Evolutionary conservation across 2,329 filamentous ascomycete genomes (phyloP), one percentile per base, ranked within the genome.

Genomic region (Cladophialophora bantiana): DNA sequence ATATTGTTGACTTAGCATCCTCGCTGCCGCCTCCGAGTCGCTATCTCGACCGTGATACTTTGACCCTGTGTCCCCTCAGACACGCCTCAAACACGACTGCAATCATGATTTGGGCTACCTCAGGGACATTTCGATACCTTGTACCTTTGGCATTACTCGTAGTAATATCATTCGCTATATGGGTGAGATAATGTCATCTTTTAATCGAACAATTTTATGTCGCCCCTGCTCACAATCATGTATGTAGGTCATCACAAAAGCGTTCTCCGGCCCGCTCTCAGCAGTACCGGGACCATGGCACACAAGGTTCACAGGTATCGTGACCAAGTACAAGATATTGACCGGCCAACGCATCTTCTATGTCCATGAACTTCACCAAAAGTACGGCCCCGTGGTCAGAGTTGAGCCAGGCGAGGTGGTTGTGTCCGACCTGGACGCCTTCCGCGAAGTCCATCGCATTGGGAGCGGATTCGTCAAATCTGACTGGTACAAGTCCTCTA

Each of bases 391-490:
- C 1, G 67, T 78, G n/a, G 78, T 79, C 13, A 75, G 76, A 15
- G 66, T 75, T 13, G 64, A 67, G 42, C 74, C 75, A 0, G 61
- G 70, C 4, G 73, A 74, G 48, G 67, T 78, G 50, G 73, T 74
- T n/a, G 75, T 85, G 74, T 63, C 80, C 77, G 75, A 85, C 48
- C 55, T 73, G 4, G 36, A 65, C n/a, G 73, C 74, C 1, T 74
- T 69, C 4, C 75, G 73, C 45, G 73, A 77, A 59, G 77, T 81
- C 48, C 74, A 81, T 69, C 74, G 71, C 26, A 73, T 76, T 4
- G 74, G 75, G 6, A 73, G 72, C 2, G 72, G 72, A 1, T 81
- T 75, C 52, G 62, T 71, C n/a, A 81, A 81, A 63, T 72, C 75
- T 0, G 48, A 68, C 0, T 80, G 73, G 62, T 81, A 81, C 66